These are phyloP conservation scores for Arthrinium phaeospermum DNA, from an alignment of 2,329 filamentous ascomycete species.

Conservation along the genomic window DNA sequence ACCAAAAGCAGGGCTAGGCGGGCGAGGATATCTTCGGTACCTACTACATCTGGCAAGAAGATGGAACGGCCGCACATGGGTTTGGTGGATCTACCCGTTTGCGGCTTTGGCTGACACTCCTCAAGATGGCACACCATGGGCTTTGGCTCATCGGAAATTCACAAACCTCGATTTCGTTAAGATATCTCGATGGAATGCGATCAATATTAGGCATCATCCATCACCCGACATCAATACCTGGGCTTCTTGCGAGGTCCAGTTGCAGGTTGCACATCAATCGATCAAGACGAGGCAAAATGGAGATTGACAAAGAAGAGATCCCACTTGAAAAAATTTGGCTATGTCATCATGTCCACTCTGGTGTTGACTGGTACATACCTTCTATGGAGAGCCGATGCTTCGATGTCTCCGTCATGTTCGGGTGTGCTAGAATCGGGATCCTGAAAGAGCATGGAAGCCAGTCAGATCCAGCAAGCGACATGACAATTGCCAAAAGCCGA, in stretches of 20 bases:
- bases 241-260: neutral
- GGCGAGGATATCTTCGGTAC: neutral
- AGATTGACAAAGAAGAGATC: neutral
- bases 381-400: neutral
- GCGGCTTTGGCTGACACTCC: neutral
- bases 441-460: neutral
- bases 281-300: neutral
- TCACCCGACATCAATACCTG: neutral
- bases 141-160: slow-evolving; percentile 6
- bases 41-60: neutral
- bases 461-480: neutral
- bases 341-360: neutral
- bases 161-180: slow-evolving; percentile 1
- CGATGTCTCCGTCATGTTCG: neutral
- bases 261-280: neutral
- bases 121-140: neutral
- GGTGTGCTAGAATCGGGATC: neutral
- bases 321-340: neutral
- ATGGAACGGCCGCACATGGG: slow-evolving; percentile 5
- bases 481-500: slow-evolving; percentile 12
- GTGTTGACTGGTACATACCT: neutral
- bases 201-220: neutral
- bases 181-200: neutral
- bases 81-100: slow-evolving; percentile 3
- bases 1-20: neutral